Evolutionary conservation across 768 basidiomycete genomes (phyloP).

Genomic region (Hygrophoropsis aurantiaca): DNA sequence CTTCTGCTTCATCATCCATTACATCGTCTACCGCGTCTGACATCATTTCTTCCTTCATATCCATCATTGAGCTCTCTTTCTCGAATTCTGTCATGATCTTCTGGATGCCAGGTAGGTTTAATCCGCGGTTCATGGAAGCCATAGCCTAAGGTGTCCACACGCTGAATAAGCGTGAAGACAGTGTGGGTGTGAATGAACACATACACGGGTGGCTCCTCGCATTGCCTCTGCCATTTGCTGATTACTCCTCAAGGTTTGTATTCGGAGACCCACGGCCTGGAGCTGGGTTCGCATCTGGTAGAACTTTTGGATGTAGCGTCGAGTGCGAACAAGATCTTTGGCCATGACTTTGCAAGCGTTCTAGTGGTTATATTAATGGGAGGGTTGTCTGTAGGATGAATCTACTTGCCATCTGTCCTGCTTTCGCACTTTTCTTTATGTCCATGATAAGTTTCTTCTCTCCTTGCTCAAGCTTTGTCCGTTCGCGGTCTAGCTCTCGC

Average conservation of each 20-base stretch:
- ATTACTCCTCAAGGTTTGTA: constrained; percentile 95
- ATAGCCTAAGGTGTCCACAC: constrained; percentile 67
- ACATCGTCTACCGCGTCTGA: constrained; percentile 96
- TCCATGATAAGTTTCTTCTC: constrained; percentile 97
- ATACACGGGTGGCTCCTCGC: constrained; percentile 93
- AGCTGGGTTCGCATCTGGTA: constrained; percentile 98
- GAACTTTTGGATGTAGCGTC: constrained; percentile 96
- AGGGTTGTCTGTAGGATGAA: constrained; percentile 5
- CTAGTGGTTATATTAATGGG: constrained; percentile 43
- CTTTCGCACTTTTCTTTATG: constrained; percentile 95
- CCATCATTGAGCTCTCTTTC: constrained; percentile 96
- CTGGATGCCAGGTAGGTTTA: constrained; percentile 94
- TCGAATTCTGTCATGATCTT: constrained; percentile 98
- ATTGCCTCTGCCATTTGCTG: constrained; percentile 99
- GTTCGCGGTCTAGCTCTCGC: constrained; percentile 96
- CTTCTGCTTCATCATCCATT: constrained; percentile 89
- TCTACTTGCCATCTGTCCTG: constrained; percentile 82
- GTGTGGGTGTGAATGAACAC: constrained; percentile 20
- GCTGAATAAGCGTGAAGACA: constrained; percentile 3
- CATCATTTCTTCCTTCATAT: constrained; percentile 99
- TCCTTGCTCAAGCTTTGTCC: constrained; percentile 87
- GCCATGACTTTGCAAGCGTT: constrained; percentile 99
- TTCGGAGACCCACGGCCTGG: constrained; percentile 91
- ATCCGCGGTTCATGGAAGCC: constrained; percentile 94
- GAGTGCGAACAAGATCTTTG: constrained; percentile 94